Conservation (phyloP, 768 basidiomycete species). For the Mycena filopes region DNA sequence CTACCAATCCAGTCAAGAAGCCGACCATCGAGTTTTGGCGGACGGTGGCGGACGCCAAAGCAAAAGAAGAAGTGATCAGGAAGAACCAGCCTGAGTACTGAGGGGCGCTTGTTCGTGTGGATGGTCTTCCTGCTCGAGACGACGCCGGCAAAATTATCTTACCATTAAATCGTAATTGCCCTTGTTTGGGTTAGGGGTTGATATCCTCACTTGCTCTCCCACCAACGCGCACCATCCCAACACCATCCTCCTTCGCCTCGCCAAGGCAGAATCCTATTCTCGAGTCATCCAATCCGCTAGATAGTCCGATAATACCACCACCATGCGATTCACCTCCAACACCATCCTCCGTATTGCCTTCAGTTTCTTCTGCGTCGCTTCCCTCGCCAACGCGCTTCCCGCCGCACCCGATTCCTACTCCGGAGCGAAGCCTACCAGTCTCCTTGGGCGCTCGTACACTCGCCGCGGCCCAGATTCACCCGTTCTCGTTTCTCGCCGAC, state of each 20-base stretch:
- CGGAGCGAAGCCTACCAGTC: slow-evolving; percentile 39
- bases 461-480: slow-evolving; percentile 19
- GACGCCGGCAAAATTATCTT: background rate
- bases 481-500: background rate
- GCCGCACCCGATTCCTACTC: slow-evolving; percentile 42
- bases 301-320: slow-evolving; percentile 49
- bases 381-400: slow-evolving; percentile 49
- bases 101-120: too few relatives aligned
- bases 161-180: slow-evolving; percentile 3
- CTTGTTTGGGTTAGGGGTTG: slow-evolving; percentile 4
- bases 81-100: too few relatives aligned
- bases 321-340: slow-evolving; percentile 39
- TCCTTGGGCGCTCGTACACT: slow-evolving; percentile 37
- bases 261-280: background rate
- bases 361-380: slow-evolving; percentile 51
- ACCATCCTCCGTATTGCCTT: slow-evolving; percentile 41
- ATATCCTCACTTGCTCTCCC: background rate
- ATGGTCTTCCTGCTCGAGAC: too few relatives aligned
- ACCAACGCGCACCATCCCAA: slow-evolving; percentile 6
- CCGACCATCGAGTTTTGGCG: too few relatives aligned
- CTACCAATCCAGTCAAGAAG: background rate
- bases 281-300: slow-evolving; percentile 7
- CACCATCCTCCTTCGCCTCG: slow-evolving; percentile 1
- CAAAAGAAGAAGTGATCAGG: background rate
- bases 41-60: background rate